phyloP scores from a whole-genome alignment of 2,329 filamentous ascomycete genomes.

The Phoma sp. region DNA sequence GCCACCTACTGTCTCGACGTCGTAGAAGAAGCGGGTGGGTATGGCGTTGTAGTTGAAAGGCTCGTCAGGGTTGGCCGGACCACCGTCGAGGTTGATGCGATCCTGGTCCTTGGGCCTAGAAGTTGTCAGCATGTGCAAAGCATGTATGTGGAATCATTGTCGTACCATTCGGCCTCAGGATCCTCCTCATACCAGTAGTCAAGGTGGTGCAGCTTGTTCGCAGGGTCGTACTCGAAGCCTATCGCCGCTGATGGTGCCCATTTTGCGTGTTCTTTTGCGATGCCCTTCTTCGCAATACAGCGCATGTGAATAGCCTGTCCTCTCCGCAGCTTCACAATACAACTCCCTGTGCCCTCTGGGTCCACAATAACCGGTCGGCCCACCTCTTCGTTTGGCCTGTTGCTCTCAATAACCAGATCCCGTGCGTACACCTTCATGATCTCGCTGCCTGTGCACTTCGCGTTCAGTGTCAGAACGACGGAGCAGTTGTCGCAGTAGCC shows the following conservation, averaged over 20 bases:
- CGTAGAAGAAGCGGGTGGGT: conserved; percentile 87
- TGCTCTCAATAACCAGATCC: conserved; percentile 77
- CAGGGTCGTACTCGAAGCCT: conserved; percentile 97
- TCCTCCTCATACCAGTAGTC: conserved; percentile 96
- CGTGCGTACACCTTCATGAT: conserved; percentile 94
- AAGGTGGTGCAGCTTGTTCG: conserved; percentile 92
- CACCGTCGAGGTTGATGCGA: conserved; percentile 77
- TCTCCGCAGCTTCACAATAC: conserved; percentile 89
- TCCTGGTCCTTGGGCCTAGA: conserved; percentile 83
- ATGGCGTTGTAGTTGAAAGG: conserved; percentile 90
- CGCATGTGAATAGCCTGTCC: conserved; percentile 89
- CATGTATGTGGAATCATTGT: conserved; percentile 14
- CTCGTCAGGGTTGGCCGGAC: conserved; percentile 79
- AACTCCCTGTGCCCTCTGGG: conserved; percentile 77
- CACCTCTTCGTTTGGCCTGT: conserved; percentile 74
- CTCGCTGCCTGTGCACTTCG: conserved; percentile 82
- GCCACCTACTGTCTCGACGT: conserved; percentile 87
- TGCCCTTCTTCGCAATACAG: conserved; percentile 97
- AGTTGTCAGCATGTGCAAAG: conserved; percentile 1
- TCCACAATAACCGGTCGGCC: conserved; percentile 87
- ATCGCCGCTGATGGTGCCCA: conserved; percentile 94
- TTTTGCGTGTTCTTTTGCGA: conserved; percentile 98
- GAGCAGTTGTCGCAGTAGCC: conserved; percentile 93
- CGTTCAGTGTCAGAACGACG: conserved; percentile 83
- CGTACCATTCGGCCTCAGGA: conserved; percentile 84